Conservation (phyloP, 108 stramenopile species). For the Fistulifera pelliculosa region DNA sequence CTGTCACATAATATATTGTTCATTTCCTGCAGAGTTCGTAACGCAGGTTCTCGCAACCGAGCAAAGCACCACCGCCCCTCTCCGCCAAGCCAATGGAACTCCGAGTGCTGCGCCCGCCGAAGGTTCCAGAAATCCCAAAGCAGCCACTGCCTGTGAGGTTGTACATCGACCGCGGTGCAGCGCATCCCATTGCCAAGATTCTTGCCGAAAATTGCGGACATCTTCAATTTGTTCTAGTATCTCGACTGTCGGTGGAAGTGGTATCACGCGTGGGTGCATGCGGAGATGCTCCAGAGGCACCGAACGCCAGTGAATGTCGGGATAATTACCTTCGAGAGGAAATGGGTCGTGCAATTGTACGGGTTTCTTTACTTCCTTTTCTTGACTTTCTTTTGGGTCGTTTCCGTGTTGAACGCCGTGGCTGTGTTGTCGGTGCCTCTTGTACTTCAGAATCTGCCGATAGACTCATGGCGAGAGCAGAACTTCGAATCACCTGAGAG, state of each 20-base stretch:
- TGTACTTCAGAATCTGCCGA: not conserved
- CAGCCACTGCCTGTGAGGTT: slow-evolving; percentile 71
- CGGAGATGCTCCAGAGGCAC: slow-evolving; percentile 77
- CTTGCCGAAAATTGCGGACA: slow-evolving; percentile 72
- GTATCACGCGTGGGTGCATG: slow-evolving; percentile 53
- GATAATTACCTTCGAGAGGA: slow-evolving; percentile 37
- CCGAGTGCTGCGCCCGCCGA: slow-evolving; percentile 26
- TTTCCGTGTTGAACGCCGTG: not conserved
- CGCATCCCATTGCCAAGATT: slow-evolving; percentile 86
- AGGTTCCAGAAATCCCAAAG: slow-evolving; percentile 56
- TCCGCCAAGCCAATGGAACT: slow-evolving; percentile 49
- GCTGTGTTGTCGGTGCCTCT: not conserved
- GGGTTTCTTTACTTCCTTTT: not conserved
- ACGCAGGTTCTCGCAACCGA: slow-evolving; percentile 36
- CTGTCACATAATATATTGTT: slow-evolving; percentile 24
- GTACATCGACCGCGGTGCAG: slow-evolving; percentile 76
- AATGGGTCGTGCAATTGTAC: not conserved
- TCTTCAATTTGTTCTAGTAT: slow-evolving; percentile 48
- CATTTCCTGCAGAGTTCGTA: slow-evolving; percentile 45
- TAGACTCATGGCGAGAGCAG: too few species aligned
- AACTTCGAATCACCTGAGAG: too few species aligned
- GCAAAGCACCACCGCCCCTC: slow-evolving; percentile 59
- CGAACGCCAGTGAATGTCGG: slow-evolving; percentile 70
- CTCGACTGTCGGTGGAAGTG: slow-evolving; percentile 47
- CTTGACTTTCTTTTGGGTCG: not conserved